A percentile compares a stretch with the other conserved stretches of the same genome.
These are phyloP conservation scores for Nicotiana attenuata DNA, from an alignment of 257 asterid genomes.

Conservation along the genomic window DNA sequence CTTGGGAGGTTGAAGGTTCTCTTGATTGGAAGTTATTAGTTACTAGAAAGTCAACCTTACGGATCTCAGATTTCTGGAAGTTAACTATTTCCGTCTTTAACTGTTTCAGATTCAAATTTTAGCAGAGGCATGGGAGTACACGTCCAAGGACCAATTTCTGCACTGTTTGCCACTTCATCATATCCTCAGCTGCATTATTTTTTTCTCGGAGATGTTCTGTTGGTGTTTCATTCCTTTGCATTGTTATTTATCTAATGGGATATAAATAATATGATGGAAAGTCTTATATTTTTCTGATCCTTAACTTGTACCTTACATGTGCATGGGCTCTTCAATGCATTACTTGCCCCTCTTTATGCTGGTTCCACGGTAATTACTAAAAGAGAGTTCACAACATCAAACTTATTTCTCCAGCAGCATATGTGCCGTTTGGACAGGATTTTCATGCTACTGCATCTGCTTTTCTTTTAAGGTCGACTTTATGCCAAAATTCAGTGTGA, in stretches of 20 bases:
- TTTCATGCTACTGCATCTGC: neutral
- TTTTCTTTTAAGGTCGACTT: slow-evolving; percentile 56
- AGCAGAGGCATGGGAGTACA: slow-evolving; percentile 77
- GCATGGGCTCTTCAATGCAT: slow-evolving; percentile 83
- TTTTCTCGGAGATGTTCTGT: neutral
- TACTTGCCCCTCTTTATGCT: slow-evolving; percentile 84
- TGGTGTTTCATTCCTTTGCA: neutral
- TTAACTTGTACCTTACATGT: slow-evolving; percentile 71
- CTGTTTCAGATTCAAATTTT: slow-evolving; percentile 70
- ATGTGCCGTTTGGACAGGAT: neutral
- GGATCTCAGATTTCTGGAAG: neutral
- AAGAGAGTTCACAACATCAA: neutral
- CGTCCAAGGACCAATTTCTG: slow-evolving; percentile 60
- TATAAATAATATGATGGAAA: neutral
- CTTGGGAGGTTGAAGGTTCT: neutral
- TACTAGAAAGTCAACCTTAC: neutral
- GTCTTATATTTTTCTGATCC: slow-evolving; percentile 24
- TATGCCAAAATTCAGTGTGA: slow-evolving; percentile 87
- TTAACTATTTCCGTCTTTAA: neutral
- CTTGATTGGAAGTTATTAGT: neutral
- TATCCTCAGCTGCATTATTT: slow-evolving; percentile 46
- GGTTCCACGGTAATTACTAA: slow-evolving; percentile 27
- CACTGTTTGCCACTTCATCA: slow-evolving; percentile 91
- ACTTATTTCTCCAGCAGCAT: neutral
- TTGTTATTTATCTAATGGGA: neutral